phyloP scores from a whole-genome alignment of 371 early-diverging fungal genomes.

The Actinomortierella ambigua region DNA sequence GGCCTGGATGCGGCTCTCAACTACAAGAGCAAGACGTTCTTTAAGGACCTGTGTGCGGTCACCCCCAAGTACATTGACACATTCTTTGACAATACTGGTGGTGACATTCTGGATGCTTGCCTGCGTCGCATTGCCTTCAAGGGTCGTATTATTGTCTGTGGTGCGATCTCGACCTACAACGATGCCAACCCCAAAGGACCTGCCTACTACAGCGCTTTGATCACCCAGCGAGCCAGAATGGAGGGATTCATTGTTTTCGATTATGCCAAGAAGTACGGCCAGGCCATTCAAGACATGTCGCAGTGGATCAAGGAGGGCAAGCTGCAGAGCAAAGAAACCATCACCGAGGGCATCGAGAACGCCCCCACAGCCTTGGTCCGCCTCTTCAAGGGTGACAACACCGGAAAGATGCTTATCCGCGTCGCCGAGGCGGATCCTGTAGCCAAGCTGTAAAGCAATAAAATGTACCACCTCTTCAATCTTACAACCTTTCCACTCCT shows the following conservation, averaged over 20 bases:
- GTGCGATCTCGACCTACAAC: slow-evolving; percentile 79
- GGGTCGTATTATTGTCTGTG: slow-evolving; percentile 70
- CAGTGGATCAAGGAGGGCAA: slow-evolving; percentile 70
- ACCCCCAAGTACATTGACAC: slow-evolving; percentile 76
- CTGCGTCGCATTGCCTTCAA: slow-evolving; percentile 57
- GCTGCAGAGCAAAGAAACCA: slow-evolving; percentile 65
- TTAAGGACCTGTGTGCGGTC: slow-evolving; percentile 48
- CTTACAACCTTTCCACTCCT: too few species aligned
- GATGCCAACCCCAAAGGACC: slow-evolving; percentile 47
- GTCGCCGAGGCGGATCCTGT: slow-evolving; percentile 50
- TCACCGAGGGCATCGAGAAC: slow-evolving; percentile 82
- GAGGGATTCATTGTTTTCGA: slow-evolving; percentile 74
- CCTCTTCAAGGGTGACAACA: slow-evolving; percentile 81
- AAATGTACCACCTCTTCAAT: neutral
- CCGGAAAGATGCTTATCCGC: slow-evolving; percentile 85
- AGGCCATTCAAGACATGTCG: slow-evolving; percentile 66
- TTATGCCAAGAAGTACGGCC: slow-evolving; percentile 53
- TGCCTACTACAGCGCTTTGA: slow-evolving; percentile 47
- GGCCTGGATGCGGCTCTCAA: slow-evolving; percentile 78
- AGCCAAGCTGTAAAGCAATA: slow-evolving; percentile 22
- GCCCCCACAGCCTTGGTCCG: slow-evolving; percentile 78
- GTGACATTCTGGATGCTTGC: slow-evolving; percentile 70
- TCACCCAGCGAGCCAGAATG: slow-evolving; percentile 56
- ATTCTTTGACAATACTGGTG: slow-evolving; percentile 80
- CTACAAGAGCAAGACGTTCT: slow-evolving; percentile 56